Conservation (phyloP, 202 grass and related monocot species). For the Sporobolus alterniflorus region DNA sequence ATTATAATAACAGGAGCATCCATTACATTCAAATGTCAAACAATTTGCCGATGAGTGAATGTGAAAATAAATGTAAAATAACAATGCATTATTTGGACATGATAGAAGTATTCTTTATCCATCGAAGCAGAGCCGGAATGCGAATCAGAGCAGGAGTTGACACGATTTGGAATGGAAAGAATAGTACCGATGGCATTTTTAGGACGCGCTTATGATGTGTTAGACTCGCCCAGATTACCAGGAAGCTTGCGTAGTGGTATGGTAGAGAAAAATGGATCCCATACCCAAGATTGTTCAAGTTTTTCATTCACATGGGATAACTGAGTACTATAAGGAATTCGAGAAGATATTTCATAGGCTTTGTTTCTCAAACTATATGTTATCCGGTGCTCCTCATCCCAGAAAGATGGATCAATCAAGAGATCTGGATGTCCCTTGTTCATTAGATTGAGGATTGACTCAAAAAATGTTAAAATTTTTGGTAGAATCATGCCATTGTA, state of each 20-base stretch:
- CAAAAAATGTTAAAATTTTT: constrained; percentile 46
- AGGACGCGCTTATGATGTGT: too few relatives aligned
- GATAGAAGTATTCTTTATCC: too few relatives aligned
- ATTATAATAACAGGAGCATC: too few relatives aligned
- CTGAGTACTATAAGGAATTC: constrained; percentile 19
- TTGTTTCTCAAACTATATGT: constrained; percentile 49
- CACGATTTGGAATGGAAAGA: too few relatives aligned
- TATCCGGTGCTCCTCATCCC: constrained; percentile 52
- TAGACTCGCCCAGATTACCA: constrained; percentile 59
- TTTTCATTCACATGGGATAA: constrained; percentile 27
- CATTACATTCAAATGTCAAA: too few relatives aligned
- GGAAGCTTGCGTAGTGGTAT: constrained; percentile 60
- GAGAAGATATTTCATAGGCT: constrained; percentile 18
- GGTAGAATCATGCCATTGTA: constrained; percentile 53
- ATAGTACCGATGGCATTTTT: too few relatives aligned
- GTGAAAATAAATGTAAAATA: too few relatives aligned
- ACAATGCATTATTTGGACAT: too few relatives aligned
- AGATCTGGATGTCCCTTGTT: constrained; percentile 44
- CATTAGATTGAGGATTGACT: constrained; percentile 50
- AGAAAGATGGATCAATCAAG: constrained; percentile 53
- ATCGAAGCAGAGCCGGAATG: too few relatives aligned
- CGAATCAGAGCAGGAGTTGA: too few relatives aligned
- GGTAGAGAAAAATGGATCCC: constrained; percentile 62
- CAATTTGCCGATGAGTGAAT: too few relatives aligned
- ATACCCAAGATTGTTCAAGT: constrained; percentile 48